phyloP scores from a whole-genome alignment of 805 yeast species.

The Geotrichum ghanense region DNA sequence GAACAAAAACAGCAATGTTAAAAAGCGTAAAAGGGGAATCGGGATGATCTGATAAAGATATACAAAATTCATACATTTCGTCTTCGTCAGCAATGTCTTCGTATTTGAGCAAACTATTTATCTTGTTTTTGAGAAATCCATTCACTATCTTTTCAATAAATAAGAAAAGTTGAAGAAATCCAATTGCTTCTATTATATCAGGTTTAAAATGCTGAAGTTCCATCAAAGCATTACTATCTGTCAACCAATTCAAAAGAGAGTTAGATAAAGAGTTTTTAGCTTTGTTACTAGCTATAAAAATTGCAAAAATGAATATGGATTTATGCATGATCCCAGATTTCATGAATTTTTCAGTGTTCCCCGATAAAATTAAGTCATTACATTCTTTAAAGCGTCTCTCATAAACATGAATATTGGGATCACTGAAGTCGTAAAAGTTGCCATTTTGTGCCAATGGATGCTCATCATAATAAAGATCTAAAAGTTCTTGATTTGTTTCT shows the following conservation, averaged over 20 bases:
- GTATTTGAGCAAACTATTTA: background rate
- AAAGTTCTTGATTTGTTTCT: background rate
- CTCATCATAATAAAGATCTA: too few species aligned
- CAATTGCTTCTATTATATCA: background rate
- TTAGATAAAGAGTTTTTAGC: background rate
- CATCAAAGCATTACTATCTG: background rate
- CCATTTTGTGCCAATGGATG: too few species aligned
- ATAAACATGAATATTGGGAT: background rate
- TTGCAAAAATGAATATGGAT: background rate
- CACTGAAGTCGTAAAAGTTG: background rate
- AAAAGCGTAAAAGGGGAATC: too few species aligned
- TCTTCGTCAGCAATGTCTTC: background rate
- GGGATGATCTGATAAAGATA: background rate
- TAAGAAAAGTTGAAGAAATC: background rate
- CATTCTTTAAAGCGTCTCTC: background rate
- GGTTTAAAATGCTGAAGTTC: background rate
- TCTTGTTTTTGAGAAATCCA: background rate
- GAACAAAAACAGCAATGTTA: too few species aligned
- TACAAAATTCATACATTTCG: background rate
- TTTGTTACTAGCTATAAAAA: background rate
- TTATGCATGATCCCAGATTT: background rate
- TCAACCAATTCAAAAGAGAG: background rate
- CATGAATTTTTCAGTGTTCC: background rate
- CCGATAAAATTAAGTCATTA: background rate
- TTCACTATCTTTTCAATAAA: background rate